A percentile compares a stretch with the other conserved stretches of the same genome.
Conservation (phyloP, 768 basidiomycete genomes). For the Wakefieldia striispora region DNA sequence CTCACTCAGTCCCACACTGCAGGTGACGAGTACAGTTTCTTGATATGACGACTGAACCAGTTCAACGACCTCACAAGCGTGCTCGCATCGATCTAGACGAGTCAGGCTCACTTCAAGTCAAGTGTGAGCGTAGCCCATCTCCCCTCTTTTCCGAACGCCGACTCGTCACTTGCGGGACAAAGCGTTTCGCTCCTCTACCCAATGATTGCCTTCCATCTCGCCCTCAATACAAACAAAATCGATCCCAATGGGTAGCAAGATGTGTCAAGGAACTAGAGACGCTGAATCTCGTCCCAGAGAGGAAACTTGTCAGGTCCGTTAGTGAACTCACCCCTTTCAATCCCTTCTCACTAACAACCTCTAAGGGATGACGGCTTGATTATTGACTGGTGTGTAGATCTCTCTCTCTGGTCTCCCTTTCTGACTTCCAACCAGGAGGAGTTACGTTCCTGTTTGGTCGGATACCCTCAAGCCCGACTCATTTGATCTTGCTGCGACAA, state of each 20-base stretch:
- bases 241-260: constrained; percentile 20
- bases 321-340: neutral
- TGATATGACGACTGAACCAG: neutral
- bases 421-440: constrained; percentile 23
- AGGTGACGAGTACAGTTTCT: too few relatives aligned
- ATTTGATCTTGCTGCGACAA: constrained; percentile 29
- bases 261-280: constrained; percentile 19
- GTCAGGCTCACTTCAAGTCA: neutral
- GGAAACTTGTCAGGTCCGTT: constrained; percentile 28
- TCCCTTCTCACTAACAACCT: neutral
- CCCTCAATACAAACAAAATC: constrained; percentile 18
- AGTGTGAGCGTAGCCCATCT: constrained; percentile 21
- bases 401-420: neutral
- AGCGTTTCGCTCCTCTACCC: constrained; percentile 29
- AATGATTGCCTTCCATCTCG: constrained; percentile 21
- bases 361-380: constrained; percentile 28
- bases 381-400: constrained; percentile 26
- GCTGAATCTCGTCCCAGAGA: constrained; percentile 22
- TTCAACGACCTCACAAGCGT: constrained; percentile 16
- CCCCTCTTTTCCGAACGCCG: constrained; percentile 12
- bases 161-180: constrained; percentile 27
- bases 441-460: constrained; percentile 30
- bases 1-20: too few relatives aligned
- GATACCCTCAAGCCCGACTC: constrained; percentile 28
- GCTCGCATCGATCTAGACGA: neutral